Conservation (phyloP, 1,284 basidiomycete genomes). For the Trametes hirsuta region DNA sequence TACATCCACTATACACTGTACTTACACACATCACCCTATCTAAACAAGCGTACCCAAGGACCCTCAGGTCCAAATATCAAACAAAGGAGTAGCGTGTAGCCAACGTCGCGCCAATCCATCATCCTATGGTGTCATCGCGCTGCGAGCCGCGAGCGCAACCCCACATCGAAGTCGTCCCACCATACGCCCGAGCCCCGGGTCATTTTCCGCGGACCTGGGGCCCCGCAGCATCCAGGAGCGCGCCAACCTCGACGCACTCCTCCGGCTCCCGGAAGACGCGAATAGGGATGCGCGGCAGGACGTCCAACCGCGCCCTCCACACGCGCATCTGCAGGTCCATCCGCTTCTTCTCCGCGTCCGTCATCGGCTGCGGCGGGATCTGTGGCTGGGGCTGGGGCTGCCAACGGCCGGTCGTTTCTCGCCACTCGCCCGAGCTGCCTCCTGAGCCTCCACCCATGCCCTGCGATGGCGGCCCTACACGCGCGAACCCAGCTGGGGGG, state of each 20-base stretch:
- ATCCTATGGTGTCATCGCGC: no score
- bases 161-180: background rate
- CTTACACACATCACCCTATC: no score
- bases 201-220: constrained; percentile 21
- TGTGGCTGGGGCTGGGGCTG: constrained; percentile 6
- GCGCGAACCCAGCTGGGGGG: constrained; percentile 16
- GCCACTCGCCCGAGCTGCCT: constrained; percentile 2
- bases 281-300: constrained; percentile 58
- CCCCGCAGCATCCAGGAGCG: constrained; percentile 29
- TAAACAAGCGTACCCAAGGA: background rate
- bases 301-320: constrained; percentile 56
- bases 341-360: constrained; percentile 57
- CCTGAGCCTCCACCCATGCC: background rate
- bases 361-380: constrained; percentile 29
- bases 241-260: constrained; percentile 64
- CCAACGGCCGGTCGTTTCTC: constrained; percentile 12
- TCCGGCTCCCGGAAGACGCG: constrained; percentile 66
- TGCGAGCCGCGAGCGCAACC: background rate
- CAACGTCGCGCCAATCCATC: no score
- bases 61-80: background rate
- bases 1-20: no score
- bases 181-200: background rate
- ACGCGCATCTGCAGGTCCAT: constrained; percentile 63
- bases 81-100: no score
- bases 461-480: background rate